A percentile compares a stretch with the other conserved stretches of the same genome.
Evolutionary conservation across 179 eudicot species (phyloP).

Genomic region (Heliamphora pulchella): DNA sequence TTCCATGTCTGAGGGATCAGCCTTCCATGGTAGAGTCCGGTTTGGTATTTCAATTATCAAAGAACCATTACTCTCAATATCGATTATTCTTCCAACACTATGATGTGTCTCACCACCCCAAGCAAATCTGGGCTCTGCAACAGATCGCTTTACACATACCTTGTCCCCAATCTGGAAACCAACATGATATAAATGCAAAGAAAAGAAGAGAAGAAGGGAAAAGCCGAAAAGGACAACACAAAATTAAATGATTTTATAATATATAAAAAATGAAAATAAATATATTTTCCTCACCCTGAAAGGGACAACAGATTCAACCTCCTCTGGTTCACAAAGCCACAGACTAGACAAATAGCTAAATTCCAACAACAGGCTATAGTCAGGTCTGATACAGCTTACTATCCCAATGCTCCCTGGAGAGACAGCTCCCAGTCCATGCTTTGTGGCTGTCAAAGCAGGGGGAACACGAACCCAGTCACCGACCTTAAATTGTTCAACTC

Average conservation of each 20-base stretch:
- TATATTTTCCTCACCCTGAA: conserved; percentile 49
- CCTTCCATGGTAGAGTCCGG: conserved; percentile 90
- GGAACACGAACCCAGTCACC: conserved; percentile 98
- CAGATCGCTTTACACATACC: conserved; percentile 89
- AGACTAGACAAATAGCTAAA: conserved; percentile 76
- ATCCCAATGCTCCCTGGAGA: conserved; percentile 94
- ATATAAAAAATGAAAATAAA: neutral
- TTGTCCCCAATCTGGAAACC: conserved; percentile 69
- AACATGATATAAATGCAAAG: conserved; percentile 8
- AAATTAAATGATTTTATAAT: neutral
- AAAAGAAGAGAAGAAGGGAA: neutral
- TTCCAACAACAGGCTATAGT: conserved; percentile 70
- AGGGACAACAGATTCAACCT: conserved; percentile 82
- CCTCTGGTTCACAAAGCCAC: conserved; percentile 99
- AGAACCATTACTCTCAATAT: conserved; percentile 82
- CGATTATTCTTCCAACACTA: conserved; percentile 82
- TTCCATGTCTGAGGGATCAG: conserved; percentile 98
- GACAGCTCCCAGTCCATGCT: conserved; percentile 84
- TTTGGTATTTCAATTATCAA: conserved; percentile 79
- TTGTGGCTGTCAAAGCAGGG: conserved; percentile 76
- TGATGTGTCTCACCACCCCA: conserved; percentile 99
- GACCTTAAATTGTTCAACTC: conserved; percentile 88
- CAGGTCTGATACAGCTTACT: conserved; percentile 82
- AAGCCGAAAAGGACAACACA: neutral
- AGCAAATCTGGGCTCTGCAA: conserved; percentile 94